Conservation (phyloP, 2,329 filamentous ascomycete genomes). For the Phoma sp. region DNA sequence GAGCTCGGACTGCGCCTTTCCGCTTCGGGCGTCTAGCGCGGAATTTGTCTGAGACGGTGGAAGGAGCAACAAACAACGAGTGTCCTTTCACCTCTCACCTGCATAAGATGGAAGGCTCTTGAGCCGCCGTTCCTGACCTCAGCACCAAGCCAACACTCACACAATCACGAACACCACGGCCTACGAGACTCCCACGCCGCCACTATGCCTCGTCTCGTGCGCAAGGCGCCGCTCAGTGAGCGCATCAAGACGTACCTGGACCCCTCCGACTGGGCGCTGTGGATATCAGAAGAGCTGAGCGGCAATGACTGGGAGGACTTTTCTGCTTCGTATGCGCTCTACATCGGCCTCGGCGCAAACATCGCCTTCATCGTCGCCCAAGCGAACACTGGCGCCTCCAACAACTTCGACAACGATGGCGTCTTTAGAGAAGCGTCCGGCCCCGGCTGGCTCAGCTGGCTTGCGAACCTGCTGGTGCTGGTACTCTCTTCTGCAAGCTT, state of each 20-base stretch:
- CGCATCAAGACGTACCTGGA: slow-evolving; percentile 82
- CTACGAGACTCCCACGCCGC: neutral
- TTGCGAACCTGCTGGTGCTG: slow-evolving; percentile 74
- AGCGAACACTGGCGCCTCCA: slow-evolving; percentile 69
- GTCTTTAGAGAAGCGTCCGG: slow-evolving; percentile 70
- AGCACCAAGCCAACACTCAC: neutral
- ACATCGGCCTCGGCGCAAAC: slow-evolving; percentile 79
- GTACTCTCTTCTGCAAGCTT: slow-evolving; percentile 70
- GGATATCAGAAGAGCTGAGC: slow-evolving; percentile 91
- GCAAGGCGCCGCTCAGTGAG: slow-evolving; percentile 78
- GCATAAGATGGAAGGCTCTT: slow-evolving; percentile 22
- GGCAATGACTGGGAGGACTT: slow-evolving; percentile 87
- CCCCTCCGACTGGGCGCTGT: slow-evolving; percentile 86
- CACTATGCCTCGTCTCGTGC: slow-evolving; percentile 78
- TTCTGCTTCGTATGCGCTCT: slow-evolving; percentile 73
- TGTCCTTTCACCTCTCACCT: neutral
- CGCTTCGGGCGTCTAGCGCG: slow-evolving; percentile 1
- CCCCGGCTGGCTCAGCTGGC: slow-evolving; percentile 70
- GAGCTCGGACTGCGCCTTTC: slow-evolving; percentile 7
- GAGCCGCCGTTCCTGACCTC: neutral
- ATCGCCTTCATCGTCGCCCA: slow-evolving; percentile 80
- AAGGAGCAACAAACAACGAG: slow-evolving; percentile 4
- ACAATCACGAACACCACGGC: neutral
- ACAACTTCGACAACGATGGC: slow-evolving; percentile 68
- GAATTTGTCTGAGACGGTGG: slow-evolving; percentile 1